Conservation (phyloP, 1,284 basidiomycete species). For the Agaricales sp. region DNA sequence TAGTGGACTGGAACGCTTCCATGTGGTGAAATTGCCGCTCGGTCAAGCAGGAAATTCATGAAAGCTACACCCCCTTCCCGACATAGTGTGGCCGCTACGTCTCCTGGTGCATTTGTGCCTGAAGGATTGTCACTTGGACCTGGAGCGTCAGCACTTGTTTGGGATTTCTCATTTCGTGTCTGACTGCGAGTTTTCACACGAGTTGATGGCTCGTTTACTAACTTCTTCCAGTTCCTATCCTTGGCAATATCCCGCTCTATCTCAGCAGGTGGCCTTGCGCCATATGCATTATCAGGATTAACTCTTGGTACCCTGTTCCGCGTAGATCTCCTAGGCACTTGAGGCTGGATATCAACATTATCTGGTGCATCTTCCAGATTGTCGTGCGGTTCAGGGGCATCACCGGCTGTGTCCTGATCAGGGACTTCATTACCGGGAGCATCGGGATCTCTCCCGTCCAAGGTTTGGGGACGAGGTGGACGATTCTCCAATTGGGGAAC, state of each 20-base stretch:
- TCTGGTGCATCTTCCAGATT: background rate
- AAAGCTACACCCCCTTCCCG: background rate
- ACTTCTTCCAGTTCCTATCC: background rate
- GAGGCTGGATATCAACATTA: background rate
- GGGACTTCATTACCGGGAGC: background rate
- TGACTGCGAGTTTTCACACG: constrained; percentile 3
- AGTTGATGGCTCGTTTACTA: constrained; percentile 3
- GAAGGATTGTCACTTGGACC: background rate
- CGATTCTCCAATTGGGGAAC: background rate
- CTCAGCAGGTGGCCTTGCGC: background rate
- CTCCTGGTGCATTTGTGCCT: constrained; percentile 7
- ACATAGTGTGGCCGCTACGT: background rate
- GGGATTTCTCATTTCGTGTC: background rate
- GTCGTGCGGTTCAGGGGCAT: background rate
- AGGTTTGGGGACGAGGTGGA: background rate
- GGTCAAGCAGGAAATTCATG: background rate
- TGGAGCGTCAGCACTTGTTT: background rate
- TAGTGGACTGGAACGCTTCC: constrained; percentile 2
- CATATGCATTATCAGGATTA: background rate
- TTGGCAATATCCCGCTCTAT: background rate
- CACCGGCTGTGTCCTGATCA: background rate
- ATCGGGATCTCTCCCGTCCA: background rate
- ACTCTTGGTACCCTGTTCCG: background rate
- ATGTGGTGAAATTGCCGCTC: background rate
- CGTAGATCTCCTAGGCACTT: background rate